Percentiles rank a stretch among this genome's conserved stretches.
phyloP scores from a whole-genome alignment of 495 filamentous ascomycete genomes.

The Aspergillus ostianus region DNA sequence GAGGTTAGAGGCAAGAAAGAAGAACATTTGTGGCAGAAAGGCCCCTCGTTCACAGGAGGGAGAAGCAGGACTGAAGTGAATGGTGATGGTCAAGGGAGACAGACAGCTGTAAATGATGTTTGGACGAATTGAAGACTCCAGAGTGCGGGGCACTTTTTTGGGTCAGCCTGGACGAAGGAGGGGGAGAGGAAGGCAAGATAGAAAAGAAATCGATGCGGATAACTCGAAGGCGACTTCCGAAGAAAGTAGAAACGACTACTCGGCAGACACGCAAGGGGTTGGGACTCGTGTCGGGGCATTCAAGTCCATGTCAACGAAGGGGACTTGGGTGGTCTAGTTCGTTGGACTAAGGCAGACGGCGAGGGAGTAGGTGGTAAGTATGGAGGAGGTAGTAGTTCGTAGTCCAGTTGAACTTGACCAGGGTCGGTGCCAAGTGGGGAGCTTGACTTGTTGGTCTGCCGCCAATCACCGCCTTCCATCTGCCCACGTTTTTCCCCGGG shows the following conservation, averaged over 20 bases:
- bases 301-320: not conserved
- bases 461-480: not conserved
- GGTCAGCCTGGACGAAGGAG: not conserved
- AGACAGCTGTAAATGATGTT: not conserved
- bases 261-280: not conserved
- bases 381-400: too few species aligned
- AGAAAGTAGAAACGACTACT: not conserved
- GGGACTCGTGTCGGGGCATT: not conserved
- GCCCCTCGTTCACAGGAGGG: not conserved
- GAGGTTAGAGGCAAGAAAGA: not conserved
- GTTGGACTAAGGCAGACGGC: too few species aligned
- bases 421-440: not conserved
- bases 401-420: not conserved
- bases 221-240: not conserved
- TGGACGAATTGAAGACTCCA: slow-evolving; percentile 1
- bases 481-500: not conserved
- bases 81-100: not conserved
- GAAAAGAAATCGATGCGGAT: not conserved
- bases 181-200: too few species aligned
- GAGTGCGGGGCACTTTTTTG: slow-evolving; percentile 14
- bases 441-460: not conserved
- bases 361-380: too few species aligned
- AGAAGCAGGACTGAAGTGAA: not conserved
- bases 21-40: not conserved
- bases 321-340: not conserved